These are phyloP conservation scores for Candida sanyiensis DNA, from an alignment of 805 yeast species.

Conservation along the genomic window DNA sequence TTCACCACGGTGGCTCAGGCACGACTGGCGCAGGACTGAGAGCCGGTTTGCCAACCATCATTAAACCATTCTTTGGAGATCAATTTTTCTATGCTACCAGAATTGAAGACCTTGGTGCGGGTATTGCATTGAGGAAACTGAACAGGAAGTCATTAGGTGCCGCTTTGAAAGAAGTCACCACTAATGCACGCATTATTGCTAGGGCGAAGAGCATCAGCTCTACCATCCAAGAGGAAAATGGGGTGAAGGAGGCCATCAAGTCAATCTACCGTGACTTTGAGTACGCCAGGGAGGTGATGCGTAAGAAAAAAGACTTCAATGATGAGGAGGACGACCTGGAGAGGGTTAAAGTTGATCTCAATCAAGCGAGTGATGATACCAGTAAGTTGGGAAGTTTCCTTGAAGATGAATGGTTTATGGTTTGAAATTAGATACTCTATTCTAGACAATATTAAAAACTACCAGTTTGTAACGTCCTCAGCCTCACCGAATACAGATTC, in stretches of 20 bases:
- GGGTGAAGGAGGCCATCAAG: conserved; percentile 72
- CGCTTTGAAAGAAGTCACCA: conserved; percentile 65
- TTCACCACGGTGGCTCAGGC: conserved; percentile 97
- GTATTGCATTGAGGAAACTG: conserved; percentile 62
- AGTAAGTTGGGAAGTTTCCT: conserved; percentile 1
- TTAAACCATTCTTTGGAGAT: conserved; percentile 95
- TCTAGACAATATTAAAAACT: background rate
- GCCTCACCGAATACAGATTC: conserved; percentile 90
- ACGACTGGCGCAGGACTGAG: conserved; percentile 89
- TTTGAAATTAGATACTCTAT: background rate
- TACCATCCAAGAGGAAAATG: conserved; percentile 66
- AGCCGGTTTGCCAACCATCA: conserved; percentile 82
- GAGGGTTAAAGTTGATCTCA: conserved; percentile 3
- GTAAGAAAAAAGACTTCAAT: conserved; percentile 35
- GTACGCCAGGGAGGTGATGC: conserved; percentile 59
- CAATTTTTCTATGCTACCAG: conserved; percentile 88
- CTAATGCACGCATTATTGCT: conserved; percentile 58
- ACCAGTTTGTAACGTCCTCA: conserved; percentile 93
- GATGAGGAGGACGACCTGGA: conserved; percentile 10
- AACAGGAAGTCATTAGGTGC: conserved; percentile 56
- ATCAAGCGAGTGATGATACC: conserved; percentile 1
- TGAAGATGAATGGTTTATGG: conserved; percentile 3
- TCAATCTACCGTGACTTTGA: conserved; percentile 74
- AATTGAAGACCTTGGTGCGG: conserved; percentile 86
- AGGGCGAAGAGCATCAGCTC: conserved; percentile 62